A percentile compares a stretch with the other conserved stretches of the same genome.
Conservation (phyloP, 2,329 filamentous ascomycete species). For the Claviceps sorghi region DNA sequence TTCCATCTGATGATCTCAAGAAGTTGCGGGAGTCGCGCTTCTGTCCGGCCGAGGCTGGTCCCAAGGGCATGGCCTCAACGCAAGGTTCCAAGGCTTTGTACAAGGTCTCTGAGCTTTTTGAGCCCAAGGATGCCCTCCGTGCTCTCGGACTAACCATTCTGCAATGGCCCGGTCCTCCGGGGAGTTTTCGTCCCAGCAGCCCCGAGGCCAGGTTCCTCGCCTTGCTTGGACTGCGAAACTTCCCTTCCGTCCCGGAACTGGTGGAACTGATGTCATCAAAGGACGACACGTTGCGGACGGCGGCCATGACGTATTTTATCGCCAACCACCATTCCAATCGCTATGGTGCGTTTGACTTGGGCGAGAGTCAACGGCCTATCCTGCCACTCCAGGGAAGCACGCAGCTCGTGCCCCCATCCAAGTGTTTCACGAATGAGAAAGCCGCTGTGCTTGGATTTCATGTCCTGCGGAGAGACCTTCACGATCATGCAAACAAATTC, state of each 20-base stretch:
- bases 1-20: constrained; percentile 66
- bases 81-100: constrained; percentile 42
- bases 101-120: constrained; percentile 65
- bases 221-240: constrained; percentile 55
- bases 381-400: constrained; percentile 59
- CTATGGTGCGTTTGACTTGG: constrained; percentile 52
- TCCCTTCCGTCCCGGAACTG: constrained; percentile 59
- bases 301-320: constrained; percentile 70
- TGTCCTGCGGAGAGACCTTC: constrained; percentile 62
- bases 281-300: constrained; percentile 43
- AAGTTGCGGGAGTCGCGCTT: constrained; percentile 66
- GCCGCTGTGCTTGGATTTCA: constrained; percentile 68
- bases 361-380: constrained; percentile 40
- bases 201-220: constrained; percentile 62
- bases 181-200: constrained; percentile 48
- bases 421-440: constrained; percentile 70
- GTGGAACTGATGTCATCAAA: constrained; percentile 61
- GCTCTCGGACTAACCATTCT: constrained; percentile 59
- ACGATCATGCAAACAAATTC: constrained; percentile 67
- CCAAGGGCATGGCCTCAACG: constrained; percentile 37
- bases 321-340: constrained; percentile 63
- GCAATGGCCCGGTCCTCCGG: constrained; percentile 60
- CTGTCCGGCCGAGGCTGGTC: constrained; percentile 60
- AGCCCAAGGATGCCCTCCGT: constrained; percentile 58
- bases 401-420: constrained; percentile 54